Base-by-base conservation (phyloP, 2,329 filamentous ascomycete genomes). In the Aspergillus sp. region DNA sequence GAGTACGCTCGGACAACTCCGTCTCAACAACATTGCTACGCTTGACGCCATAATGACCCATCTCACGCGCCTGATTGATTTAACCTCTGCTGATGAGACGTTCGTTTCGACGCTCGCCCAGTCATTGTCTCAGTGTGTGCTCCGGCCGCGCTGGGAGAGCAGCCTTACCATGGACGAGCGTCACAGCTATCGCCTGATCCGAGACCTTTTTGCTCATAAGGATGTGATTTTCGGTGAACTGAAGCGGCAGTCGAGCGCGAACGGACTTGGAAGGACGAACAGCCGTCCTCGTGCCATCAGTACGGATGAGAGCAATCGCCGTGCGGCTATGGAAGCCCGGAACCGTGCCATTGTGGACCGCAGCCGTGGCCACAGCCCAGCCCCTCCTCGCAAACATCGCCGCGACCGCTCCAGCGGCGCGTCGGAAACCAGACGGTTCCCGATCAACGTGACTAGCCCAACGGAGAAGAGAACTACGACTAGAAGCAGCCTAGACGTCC, bases 21-120 rank as follows among this genome's bases (percentile, higher is more conserved):
- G 91, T 52, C 83, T 98, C 48, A 90, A 93, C 55, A 98, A 98
- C 68, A 98, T 98, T 68, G 93, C 93, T 43, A 97, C 93, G n/a
- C 82, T 98, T 50, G 93, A 98, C 68, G 93, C 93, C 37, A 87
- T 95, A 65, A 95, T 94, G 78, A 97, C 95, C 56, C 93, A 98
- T 71, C 97, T 98, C 67, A 96, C 91, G 35, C 87, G 93, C 51
- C 77, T 98, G 51, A 94, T 98, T 63, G 93, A 98, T 67, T 78
- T 98, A 53, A 98, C 93, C 2, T 97, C 91, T 12, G 93, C 93
- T 27, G 91, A 95, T 58, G 93, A 98, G 64, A 74, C 82, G 39
- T 98, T 95, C 64, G 73, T 95, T 49, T 66, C 84, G 10, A 75
- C 83, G 33, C 80, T 98, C 35, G 87, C 90, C 2, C 82, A 83